Evolutionary conservation across 1,284 basidiomycete species (phyloP), one percentile per base, ranked within the genome.

Genomic region (Naganishia cerealis): DNA sequence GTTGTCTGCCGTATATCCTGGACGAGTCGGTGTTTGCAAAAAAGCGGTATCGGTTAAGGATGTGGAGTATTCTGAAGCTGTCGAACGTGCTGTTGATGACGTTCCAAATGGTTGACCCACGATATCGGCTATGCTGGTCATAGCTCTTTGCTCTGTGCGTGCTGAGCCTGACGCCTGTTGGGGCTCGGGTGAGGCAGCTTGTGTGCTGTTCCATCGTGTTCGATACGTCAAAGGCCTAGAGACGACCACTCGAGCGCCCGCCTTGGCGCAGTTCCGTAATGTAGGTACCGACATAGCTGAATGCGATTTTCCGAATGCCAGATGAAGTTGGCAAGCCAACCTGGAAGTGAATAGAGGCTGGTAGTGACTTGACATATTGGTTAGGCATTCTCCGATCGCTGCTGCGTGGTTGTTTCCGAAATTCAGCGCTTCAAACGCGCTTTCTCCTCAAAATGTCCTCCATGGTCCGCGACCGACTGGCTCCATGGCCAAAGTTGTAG

Each of bases 1-100:
- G 8, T 72, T 58, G 36, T 70, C 63, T 0, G 74, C 74, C 16
- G 66, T 39, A 71, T 79, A 80, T 16, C 77, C 78, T n/a, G 69
- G 69, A 63, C 61, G 61, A 18, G 61, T 53, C 2, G 61, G 61
- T 38, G 61, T 39, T n/a, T 63, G 61, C 61, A 63, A 29, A 40
- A 63, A 63, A 16, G 61, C 29, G 7, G 61, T 53, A 54, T 63
- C 61, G 50, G 38, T 53, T 21, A 63, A 38, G 9, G 39, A 42
- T 5, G 61, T 39, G 21, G 61, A 54, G 18, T 40, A 42, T 15
- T 63, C 61, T 18, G 50, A 18, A 3, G 54, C 21, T 0, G 46
- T 29, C 1, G 50, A 38, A 9, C 61, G 61, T 29, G 50, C 12
- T 33, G 38, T 29, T 15, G 61, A 38, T 3, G 36, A 18, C 33